phyloP scores from a whole-genome alignment of 176 grass and related monocot genomes.

The Cenchrus americanus region DNA sequence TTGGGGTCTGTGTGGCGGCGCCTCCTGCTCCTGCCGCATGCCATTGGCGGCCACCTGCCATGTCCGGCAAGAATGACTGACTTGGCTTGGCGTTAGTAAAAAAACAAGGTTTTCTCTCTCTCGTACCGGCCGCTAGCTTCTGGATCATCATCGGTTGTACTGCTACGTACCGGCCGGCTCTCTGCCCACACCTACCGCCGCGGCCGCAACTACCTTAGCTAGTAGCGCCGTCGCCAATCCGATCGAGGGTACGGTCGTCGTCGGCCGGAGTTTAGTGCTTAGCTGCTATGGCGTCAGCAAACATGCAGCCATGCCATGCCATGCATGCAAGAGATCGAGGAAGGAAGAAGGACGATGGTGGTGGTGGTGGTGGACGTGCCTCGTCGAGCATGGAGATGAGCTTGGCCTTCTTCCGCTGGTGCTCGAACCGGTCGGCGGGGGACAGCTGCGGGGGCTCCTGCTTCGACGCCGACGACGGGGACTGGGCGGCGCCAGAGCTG shows the following conservation, averaged over 20 bases:
- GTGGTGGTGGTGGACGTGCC: conserved; percentile 60
- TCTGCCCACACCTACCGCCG: conserved; percentile 45
- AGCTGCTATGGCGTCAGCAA: conserved; percentile 11
- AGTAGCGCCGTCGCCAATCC: background rate
- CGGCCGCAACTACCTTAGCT: conserved; percentile 33
- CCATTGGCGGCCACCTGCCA: conserved; percentile 58
- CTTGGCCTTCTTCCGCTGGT: conserved; percentile 97
- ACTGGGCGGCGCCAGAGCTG: conserved; percentile 61
- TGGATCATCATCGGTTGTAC: conserved; percentile 13
- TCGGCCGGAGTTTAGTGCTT: background rate
- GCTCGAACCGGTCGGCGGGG: conserved; percentile 88
- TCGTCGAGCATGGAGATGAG: conserved; percentile 98
- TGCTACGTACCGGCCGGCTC: background rate
- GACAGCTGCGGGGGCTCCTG: conserved; percentile 72
- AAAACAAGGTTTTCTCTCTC: conserved; percentile 7
- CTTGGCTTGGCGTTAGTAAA: conserved; percentile 21
- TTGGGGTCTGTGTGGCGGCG: conserved; percentile 53
- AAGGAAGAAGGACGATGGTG: background rate
- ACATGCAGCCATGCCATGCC: conserved; percentile 25
- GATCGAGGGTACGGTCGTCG: background rate
- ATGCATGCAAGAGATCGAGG: conserved; percentile 19
- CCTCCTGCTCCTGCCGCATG: conserved; percentile 26
- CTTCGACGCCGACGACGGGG: conserved; percentile 63
- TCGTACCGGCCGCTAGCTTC: background rate
- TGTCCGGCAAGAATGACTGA: background rate